phyloP scores from a whole-genome alignment of 257 asterid genomes.

The Solanum verrucosum region DNA sequence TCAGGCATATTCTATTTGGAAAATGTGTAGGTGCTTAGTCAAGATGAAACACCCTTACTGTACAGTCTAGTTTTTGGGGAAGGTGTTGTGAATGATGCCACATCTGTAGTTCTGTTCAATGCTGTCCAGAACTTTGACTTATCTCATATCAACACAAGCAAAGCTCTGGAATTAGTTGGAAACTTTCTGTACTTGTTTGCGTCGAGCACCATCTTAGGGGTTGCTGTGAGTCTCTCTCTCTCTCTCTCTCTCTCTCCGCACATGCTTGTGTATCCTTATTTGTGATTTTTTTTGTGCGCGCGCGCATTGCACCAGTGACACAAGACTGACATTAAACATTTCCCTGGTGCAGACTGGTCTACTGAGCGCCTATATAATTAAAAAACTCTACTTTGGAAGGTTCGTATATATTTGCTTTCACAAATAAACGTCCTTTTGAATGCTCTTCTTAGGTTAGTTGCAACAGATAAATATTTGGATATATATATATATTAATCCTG shows the following conservation, averaged over 20 bases:
- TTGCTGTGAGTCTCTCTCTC: conserved; percentile 45
- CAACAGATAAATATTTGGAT: neutral
- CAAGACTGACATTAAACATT: neutral
- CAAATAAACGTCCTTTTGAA: neutral
- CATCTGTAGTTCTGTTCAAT: conserved; percentile 93
- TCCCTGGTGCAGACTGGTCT: conserved; percentile 65
- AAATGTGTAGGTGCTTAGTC: conserved; percentile 72
- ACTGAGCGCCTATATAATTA: conserved; percentile 83
- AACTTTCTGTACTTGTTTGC: conserved; percentile 68
- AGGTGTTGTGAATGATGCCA: conserved; percentile 98
- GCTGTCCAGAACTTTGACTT: conserved; percentile 94
- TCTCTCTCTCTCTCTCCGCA: neutral
- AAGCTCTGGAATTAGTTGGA: conserved; percentile 65
- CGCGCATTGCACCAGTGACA: neutral
- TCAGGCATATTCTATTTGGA: conserved; percentile 6
- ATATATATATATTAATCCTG: neutral
- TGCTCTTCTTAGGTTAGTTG: neutral
- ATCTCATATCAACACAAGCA: conserved; percentile 45
- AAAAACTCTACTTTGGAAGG: conserved; percentile 95
- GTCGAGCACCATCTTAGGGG: conserved; percentile 73
- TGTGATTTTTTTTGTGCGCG: neutral
- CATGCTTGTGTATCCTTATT: neutral
- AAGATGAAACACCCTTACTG: conserved; percentile 93
- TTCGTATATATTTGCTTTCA: conserved; percentile 15
- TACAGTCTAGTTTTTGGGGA: conserved; percentile 98